Percentiles rank a stretch among this genome's conserved stretches.
phyloP scores from a whole-genome alignment of 2,329 filamentous ascomycete species.

The Graphilbum ipis-grandicollis region DNA sequence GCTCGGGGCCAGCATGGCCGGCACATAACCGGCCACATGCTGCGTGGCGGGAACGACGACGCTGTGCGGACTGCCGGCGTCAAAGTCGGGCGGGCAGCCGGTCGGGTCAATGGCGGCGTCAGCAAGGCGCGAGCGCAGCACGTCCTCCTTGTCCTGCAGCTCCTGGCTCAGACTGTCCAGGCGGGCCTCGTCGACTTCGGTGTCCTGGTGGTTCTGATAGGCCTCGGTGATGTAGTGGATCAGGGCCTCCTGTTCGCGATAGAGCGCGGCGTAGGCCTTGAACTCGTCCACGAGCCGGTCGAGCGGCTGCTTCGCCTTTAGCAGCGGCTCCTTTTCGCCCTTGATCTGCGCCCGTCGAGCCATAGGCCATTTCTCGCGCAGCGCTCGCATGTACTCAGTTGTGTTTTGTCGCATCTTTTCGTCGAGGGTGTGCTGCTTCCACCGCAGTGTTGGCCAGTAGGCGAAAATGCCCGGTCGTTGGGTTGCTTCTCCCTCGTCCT shows the following conservation, averaged over 20 bases:
- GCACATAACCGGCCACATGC: conserved; percentile 13
- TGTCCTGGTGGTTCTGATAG: conserved; percentile 33
- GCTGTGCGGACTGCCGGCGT: conserved; percentile 12
- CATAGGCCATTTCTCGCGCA: conserved; percentile 27
- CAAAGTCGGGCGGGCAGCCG: conserved; percentile 6
- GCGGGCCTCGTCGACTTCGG: conserved; percentile 30
- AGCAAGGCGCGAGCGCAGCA: conserved; percentile 22
- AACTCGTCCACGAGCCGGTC: conserved; percentile 23
- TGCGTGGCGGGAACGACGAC: conserved; percentile 29
- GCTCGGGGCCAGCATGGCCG: conserved; percentile 15
- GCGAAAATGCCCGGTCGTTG: conserved; percentile 4
- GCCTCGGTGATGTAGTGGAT: conserved; percentile 28
- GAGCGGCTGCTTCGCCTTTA: conserved; percentile 27
- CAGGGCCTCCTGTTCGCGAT: conserved; percentile 25
- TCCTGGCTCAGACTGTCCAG: conserved; percentile 29
- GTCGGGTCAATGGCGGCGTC: conserved; percentile 23
- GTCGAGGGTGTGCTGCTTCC: conserved; percentile 20
- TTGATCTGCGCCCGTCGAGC: conserved; percentile 29
- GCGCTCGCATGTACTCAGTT: conserved; percentile 26
- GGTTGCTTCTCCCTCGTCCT: conserved; percentile 1
- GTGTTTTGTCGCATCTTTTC: conserved; percentile 27
- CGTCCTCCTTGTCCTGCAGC: conserved; percentile 25
- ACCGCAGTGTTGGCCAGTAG: conserved; percentile 8
- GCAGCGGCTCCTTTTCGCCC: conserved; percentile 28
- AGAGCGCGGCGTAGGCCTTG: conserved; percentile 23